Base-by-base conservation (phyloP, 306 rosid species). In the Citrullus mucosospermus region DNA sequence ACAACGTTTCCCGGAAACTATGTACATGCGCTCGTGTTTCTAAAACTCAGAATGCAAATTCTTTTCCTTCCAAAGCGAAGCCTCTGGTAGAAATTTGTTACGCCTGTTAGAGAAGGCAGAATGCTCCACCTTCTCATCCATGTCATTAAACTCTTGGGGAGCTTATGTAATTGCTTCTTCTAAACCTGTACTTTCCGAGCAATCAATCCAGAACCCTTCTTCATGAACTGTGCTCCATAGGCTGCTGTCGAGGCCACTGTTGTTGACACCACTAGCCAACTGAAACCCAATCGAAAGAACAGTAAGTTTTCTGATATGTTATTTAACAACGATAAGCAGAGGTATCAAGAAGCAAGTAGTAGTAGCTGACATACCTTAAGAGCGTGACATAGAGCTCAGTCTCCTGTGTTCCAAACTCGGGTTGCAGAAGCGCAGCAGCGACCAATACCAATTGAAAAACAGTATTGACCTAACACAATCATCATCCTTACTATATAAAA, bases 221-320 rank as follows among this genome's bases (percentile, higher is more conserved):
- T 82, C 83, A 82, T 63, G 81, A 86, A 86, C 71, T 86, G 82
- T 51, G 84, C 85, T 81, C 90, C 93, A 41, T 92, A 90, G 32
- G 97, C 92, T 58, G 89, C 91, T 0, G 92, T 86, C 15, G 90
- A 87, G 46, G 83, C 80, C 85, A 86, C 74, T 59, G 97, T 92
- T 43, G 97, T 95, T 81, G 95, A 88, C 34, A 93, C 98, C 78
- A 95, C 98, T 84, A 95, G 77, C 93, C 91, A 95, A 78, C 98
- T 95, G 92, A 86, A 85, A 54, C 80, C 81, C 60, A 71, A 76
- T 74, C 38, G 30, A 17, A 73, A 5, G 59, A 28, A 4, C 8
- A 38, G 28, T 36, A 67, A 55, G 22, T 56, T 68, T 59, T 71
- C 28, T 16, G 38, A 12, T 44, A 46, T 28, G 57, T 78, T 22